Base-by-base conservation (phyloP, 768 basidiomycete genomes). In the Ephemerocybe angulata region DNA sequence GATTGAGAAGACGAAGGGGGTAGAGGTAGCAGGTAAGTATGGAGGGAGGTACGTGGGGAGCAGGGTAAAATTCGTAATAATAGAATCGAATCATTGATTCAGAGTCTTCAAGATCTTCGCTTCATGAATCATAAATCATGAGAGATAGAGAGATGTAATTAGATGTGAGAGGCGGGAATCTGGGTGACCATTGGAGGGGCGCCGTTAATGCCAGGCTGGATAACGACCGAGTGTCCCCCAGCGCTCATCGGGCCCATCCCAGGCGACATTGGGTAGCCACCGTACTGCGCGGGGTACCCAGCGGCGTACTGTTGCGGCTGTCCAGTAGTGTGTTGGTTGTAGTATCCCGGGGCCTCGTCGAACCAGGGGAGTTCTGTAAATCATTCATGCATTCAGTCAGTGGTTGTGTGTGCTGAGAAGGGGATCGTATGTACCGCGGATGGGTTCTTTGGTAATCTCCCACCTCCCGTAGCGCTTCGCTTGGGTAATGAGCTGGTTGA, bases 301-400 rank as follows among this genome's bases (percentile, higher is more conserved):
- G 27, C 28, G 35, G 65, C 59, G 6, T 62, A 58, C 12, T 60
- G 59, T 30, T n/a, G 66, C 62, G 31, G 64, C 48, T 60, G 67
- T 63, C 59, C 66, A 44, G 49, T 62, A 42, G 64, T 69, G 29
- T 65, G 63, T 2, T 72, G 73, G 49, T 79, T 78, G 54, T 79
- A 80, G 63, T 82, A 86, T 35, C 85, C 85, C 22, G 87, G 86
- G 60, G 73, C 72, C 73, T 90, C 84, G 44, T 82, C 82, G 62
- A 86, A 90, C 89, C 89, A 90, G 1, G 85, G 85, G 10, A 91
- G 76, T 60, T 90, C 86, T 74, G 68, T 21, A 44, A 19, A 13
- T 43, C 22, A 28, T 49, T 38, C 22, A 37, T 40, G 27, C 21
- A 24, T 11, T 53, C 33, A 41, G 43, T 29, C n/a, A 49, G 37